These are phyloP conservation scores for Puccinia sorghi DNA, from an alignment of 1,284 basidiomycete species.

Conservation along the genomic window DNA sequence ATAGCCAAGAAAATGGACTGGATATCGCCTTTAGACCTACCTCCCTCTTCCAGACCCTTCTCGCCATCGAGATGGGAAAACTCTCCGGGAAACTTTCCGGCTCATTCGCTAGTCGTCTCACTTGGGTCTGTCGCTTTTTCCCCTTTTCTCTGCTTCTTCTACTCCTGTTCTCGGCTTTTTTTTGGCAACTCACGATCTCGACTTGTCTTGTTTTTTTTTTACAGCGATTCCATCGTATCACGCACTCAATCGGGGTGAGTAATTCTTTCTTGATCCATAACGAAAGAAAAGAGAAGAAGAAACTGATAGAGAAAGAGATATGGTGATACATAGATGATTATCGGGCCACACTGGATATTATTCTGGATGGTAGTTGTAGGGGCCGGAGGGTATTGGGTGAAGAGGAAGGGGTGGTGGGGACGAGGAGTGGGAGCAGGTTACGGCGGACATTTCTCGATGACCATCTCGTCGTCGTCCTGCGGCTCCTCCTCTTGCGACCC, in stretches of 20 bases:
- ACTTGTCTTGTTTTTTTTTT: too few relatives aligned
- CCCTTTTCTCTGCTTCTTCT: not conserved
- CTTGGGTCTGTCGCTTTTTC: slow-evolving; percentile 16
- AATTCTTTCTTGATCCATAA: not conserved
- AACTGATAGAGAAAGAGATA: not conserved
- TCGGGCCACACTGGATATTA: not conserved
- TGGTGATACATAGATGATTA: not conserved
- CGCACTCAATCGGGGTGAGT: not conserved
- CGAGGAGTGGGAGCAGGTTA: too few relatives aligned
- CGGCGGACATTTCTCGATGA: too few relatives aligned
- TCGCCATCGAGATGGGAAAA: slow-evolving; percentile 43
- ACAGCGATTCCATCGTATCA: not conserved
- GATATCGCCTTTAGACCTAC: slow-evolving; percentile 12
- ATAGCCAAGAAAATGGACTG: slow-evolving; percentile 26
- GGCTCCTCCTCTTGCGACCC: not conserved
- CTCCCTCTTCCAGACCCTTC: slow-evolving; percentile 42
- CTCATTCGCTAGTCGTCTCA: not conserved
- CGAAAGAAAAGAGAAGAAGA: not conserved
- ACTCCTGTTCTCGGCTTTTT: not conserved
- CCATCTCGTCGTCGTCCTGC: not conserved
- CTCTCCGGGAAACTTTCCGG: not conserved
- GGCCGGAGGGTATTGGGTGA: not conserved
- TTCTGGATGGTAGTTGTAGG: not conserved
- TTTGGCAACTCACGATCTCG: too few relatives aligned
- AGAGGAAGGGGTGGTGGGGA: not conserved